Evolutionary conservation across 179 eudicot species (phyloP).

Genomic region (Beta corolliflora): DNA sequence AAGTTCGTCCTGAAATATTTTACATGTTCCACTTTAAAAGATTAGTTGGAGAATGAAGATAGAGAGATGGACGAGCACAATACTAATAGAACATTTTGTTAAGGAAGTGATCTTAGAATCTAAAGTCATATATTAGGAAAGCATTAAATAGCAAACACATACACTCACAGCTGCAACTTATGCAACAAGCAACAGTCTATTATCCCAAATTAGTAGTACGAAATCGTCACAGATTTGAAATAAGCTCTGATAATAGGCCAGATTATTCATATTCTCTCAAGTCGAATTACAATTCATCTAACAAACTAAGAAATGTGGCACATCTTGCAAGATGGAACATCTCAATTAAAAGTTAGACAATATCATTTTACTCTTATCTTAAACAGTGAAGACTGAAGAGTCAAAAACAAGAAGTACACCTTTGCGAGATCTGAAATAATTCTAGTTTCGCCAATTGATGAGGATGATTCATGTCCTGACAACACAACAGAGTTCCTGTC

Average conservation of each 20-base stretch:
- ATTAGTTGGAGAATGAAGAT: slow-evolving; percentile 6
- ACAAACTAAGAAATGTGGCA: background rate
- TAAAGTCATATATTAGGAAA: background rate
- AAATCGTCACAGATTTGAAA: background rate
- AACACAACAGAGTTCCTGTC: slow-evolving; percentile 30
- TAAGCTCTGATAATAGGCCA: background rate
- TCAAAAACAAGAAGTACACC: slow-evolving; percentile 37
- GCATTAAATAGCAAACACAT: background rate
- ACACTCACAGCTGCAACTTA: slow-evolving; percentile 7
- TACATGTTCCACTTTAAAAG: slow-evolving; percentile 5
- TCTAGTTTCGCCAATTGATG: slow-evolving; percentile 33
- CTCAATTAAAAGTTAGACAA: background rate
- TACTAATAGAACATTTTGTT: background rate
- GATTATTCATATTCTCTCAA: background rate
- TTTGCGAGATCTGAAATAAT: slow-evolving; percentile 38
- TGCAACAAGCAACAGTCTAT: background rate
- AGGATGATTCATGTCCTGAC: slow-evolving; percentile 40
- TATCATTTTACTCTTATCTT: slow-evolving; percentile 9
- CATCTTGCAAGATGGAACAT: no score
- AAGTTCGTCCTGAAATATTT: slow-evolving; percentile 43
- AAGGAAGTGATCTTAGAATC: slow-evolving; percentile 10
- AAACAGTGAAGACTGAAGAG: slow-evolving; percentile 12
- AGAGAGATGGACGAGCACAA: background rate
- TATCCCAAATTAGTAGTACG: background rate
- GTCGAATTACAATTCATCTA: slow-evolving; percentile 1